Conservation (phyloP, 148 eudicot genomes). For the Agrostemma githago region DNA sequence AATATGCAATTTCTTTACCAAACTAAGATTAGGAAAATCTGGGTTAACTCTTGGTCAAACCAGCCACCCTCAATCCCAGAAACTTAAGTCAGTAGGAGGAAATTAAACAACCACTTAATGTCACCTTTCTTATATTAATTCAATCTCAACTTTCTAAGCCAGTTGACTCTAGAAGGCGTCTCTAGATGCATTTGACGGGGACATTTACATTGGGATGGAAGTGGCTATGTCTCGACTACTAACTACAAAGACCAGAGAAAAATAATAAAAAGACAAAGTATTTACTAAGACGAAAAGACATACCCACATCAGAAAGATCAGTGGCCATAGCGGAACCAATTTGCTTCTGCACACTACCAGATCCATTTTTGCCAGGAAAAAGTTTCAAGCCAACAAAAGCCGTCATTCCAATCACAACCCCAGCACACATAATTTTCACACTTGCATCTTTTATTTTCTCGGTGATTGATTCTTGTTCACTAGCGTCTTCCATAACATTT, state of each 20-base stretch:
- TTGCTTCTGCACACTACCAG: conserved; percentile 36
- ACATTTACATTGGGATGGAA: not conserved
- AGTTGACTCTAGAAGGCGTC: not conserved
- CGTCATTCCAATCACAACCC: conserved; percentile 76
- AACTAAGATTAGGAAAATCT: not conserved
- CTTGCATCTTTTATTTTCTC: conserved; percentile 70
- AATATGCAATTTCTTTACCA: conserved; percentile 10
- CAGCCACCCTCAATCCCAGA: not conserved
- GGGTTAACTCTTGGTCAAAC: not conserved
- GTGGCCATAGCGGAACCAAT: conserved; percentile 61
- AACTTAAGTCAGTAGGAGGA: not conserved
- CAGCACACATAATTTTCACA: conserved; percentile 83
- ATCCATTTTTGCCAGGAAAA: conserved; percentile 39
- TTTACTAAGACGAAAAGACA: conserved; percentile 21
- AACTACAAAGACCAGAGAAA: not conserved
- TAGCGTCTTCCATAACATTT: conserved; percentile 30
- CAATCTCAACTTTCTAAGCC: not conserved
- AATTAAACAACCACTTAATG: not conserved
- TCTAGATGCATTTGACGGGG: not conserved
- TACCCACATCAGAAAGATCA: conserved; percentile 77
- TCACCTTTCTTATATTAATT: not conserved
- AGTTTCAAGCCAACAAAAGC: conserved; percentile 64
- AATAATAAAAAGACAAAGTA: not conserved
- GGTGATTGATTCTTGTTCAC: conserved; percentile 59
- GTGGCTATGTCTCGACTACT: not conserved